These are phyloP conservation scores for Sophora flavescens DNA, from an alignment of 306 rosid species.

Conservation along the genomic window DNA sequence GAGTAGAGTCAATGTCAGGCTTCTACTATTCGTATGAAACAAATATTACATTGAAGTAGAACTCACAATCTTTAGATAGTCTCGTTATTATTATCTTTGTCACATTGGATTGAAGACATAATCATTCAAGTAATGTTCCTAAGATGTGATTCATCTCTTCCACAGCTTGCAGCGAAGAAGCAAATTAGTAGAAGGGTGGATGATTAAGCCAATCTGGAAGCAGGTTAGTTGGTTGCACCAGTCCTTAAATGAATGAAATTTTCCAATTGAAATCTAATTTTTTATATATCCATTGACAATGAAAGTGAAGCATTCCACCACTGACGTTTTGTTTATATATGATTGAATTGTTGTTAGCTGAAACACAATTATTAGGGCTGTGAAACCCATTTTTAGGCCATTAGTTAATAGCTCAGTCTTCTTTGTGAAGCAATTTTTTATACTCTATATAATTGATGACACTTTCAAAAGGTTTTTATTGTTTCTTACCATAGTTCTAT, in stretches of 20 bases:
- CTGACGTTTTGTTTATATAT: conserved; percentile 14
- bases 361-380: no score
- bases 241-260: background rate
- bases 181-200: conserved; percentile 86
- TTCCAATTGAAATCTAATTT: conserved; percentile 23
- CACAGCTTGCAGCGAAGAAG: conserved; percentile 88
- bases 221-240: conserved; percentile 69
- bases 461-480: no score
- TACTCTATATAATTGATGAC: no score
- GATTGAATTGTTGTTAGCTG: background rate
- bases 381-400: no score
- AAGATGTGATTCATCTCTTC: conserved; percentile 45
- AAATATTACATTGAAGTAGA: conserved; percentile 87
- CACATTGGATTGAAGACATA: conserved; percentile 20
- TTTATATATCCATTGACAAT: background rate
- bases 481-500: no score
- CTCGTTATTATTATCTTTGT: conserved; percentile 31
- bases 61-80: background rate
- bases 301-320: conserved; percentile 30
- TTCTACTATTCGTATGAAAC: conserved; percentile 82
- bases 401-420: no score
- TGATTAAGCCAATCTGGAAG: conserved; percentile 88
- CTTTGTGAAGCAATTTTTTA: no score
- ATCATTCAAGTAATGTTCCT: conserved; percentile 42
- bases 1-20: conserved; percentile 87